phyloP scores from a whole-genome alignment of 78 protist genomes.

The Ministeria vibrans region DNA sequence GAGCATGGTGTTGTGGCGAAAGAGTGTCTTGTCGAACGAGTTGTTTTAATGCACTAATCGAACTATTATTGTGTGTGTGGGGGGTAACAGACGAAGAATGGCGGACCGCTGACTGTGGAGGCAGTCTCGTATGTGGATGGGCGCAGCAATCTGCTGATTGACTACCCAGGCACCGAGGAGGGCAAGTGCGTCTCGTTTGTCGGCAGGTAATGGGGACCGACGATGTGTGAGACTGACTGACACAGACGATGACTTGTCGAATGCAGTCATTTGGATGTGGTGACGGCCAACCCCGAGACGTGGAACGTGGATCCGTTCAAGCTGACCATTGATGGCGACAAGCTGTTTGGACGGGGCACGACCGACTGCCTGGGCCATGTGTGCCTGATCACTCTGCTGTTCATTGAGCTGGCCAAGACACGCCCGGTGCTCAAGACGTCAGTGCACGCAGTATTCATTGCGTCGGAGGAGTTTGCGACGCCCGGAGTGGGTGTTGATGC shows the following conservation, averaged over 20 bases:
- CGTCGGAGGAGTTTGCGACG: conserved; percentile 48
- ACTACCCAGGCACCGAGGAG: conserved; percentile 11
- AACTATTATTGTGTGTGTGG: too few species aligned
- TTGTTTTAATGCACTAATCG: too few species aligned
- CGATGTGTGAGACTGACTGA: neutral
- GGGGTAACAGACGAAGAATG: too few species aligned
- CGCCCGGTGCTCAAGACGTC: conserved; percentile 29
- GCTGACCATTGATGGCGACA: conserved; percentile 42
- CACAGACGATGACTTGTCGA: neutral
- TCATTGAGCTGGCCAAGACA: conserved; percentile 29
- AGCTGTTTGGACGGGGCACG: conserved; percentile 60
- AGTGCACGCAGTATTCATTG: conserved; percentile 59
- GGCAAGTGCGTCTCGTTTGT: conserved; percentile 49
- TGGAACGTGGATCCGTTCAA: conserved; percentile 59
- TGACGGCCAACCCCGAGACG: conserved; percentile 41
- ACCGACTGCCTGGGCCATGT: conserved; percentile 69
- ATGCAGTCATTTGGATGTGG: conserved; percentile 56
- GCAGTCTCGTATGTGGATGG: conserved; percentile 35
- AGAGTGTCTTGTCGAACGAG: too few species aligned
- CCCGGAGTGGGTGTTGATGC: conserved; percentile 58
- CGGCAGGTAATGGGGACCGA: conserved; percentile 24
- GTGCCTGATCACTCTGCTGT: conserved; percentile 8
- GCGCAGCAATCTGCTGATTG: conserved; percentile 34
- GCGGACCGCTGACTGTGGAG: too few species aligned
- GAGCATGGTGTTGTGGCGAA: too few species aligned